Percentiles rank a stretch among this genome's conserved stretches.
Evolutionary conservation across 2,329 filamentous ascomycete species (phyloP).

Genomic region (Teratosphaeria gauchensis): DNA sequence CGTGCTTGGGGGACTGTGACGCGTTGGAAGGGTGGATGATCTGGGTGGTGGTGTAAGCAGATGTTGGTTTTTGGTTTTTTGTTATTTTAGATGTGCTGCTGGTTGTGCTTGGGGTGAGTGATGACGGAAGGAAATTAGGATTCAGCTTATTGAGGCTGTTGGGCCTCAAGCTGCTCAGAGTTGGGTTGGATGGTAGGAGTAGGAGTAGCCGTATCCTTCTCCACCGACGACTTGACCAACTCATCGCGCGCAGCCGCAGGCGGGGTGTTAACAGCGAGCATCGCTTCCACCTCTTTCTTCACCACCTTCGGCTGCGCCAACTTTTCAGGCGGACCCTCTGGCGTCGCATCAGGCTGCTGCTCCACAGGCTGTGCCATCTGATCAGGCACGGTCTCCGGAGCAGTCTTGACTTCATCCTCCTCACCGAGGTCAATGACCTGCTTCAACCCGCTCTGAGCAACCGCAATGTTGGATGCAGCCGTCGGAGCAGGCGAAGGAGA

Average conservation of each 20-base stretch:
- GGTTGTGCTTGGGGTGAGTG: background rate
- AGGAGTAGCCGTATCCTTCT: background rate
- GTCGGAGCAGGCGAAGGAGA: background rate
- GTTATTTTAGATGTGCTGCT: background rate
- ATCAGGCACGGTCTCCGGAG: background rate
- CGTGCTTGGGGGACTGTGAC: slow-evolving; percentile 6
- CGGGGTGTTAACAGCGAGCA: background rate
- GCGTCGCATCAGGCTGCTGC: background rate
- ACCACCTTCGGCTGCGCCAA: background rate
- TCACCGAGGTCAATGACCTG: background rate
- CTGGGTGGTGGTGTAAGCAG: slow-evolving; percentile 1
- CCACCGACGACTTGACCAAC: background rate
- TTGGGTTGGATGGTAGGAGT: background rate
- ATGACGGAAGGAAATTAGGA: background rate
- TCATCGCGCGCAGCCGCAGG: background rate
- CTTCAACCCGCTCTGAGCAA: background rate
- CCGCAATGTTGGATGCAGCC: background rate
- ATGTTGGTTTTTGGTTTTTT: background rate
- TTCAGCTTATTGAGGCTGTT: background rate
- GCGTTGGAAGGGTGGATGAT: slow-evolving; percentile 13
- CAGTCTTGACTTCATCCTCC: background rate
- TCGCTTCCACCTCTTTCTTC: background rate
- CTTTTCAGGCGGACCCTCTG: background rate
- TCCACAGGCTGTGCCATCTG: background rate
- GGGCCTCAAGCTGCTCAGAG: background rate